Conservation (phyloP, 2,329 filamentous ascomycete species). For the Emergomyces orientalis region DNA sequence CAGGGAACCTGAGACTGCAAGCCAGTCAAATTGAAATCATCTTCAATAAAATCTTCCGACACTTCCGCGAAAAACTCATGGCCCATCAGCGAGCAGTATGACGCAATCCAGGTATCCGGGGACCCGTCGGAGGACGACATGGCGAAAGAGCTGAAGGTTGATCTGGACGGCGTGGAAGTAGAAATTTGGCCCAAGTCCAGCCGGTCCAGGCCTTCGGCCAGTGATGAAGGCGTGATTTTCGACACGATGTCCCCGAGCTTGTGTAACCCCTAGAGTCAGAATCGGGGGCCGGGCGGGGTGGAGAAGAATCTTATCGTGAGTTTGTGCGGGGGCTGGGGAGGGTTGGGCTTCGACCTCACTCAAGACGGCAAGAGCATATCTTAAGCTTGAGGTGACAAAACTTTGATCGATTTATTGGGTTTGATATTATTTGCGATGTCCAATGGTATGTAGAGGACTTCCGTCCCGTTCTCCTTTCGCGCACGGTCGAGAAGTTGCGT, state of each 20-base stretch:
- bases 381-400: not conserved
- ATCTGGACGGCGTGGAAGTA: constrained; percentile 34
- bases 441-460: not conserved
- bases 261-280: constrained; percentile 15
- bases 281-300: not conserved
- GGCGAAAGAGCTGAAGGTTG: constrained; percentile 33
- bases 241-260: constrained; percentile 33
- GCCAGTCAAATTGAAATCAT: constrained; percentile 98
- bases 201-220: constrained; percentile 41
- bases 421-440: not conserved
- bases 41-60: constrained; percentile 97
- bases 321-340: too few relatives aligned
- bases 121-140: constrained; percentile 41
- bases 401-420: not conserved
- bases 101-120: constrained; percentile 92
- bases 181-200: constrained; percentile 40
- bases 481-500: not conserved
- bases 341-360: not conserved
- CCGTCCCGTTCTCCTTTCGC: not conserved
- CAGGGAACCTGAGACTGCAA: constrained; percentile 91
- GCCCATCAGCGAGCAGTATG: constrained; percentile 88
- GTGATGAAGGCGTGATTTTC: constrained; percentile 37
- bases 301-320: not conserved
- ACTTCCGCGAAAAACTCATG: constrained; percentile 99
- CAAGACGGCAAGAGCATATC: constrained; percentile 2